These are phyloP conservation scores for Catharanthus roseus DNA, from an alignment of 257 asterid genomes.

Conservation along the genomic window DNA sequence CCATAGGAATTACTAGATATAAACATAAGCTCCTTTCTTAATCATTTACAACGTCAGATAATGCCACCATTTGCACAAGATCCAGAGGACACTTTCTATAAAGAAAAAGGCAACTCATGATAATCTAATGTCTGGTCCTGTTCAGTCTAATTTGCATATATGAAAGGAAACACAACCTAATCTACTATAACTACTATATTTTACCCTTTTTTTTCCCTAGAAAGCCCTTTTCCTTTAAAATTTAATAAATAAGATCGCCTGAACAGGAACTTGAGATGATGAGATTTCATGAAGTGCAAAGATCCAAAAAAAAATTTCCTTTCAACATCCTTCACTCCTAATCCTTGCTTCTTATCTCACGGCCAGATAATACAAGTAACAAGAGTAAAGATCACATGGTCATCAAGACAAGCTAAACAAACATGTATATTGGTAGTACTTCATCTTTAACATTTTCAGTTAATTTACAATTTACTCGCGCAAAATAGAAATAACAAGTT, in stretches of 20 bases:
- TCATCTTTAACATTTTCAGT: not conserved
- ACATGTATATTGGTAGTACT: not conserved
- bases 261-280: not conserved
- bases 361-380: not conserved
- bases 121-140: too few relatives aligned
- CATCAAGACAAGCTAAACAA: not conserved
- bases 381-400: not conserved
- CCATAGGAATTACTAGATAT: not conserved
- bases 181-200: not conserved
- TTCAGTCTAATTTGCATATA: too few relatives aligned
- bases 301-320: not conserved
- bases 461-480: not conserved
- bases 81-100: too few relatives aligned
- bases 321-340: not conserved
- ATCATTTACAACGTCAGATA: too few relatives aligned
- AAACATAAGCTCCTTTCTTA: not conserved
- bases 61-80: too few relatives aligned
- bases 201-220: not conserved
- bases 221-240: not conserved
- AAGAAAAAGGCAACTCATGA: too few relatives aligned
- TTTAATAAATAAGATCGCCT: not conserved
- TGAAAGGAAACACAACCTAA: not conserved
- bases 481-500: not conserved
- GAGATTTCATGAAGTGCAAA: not conserved
- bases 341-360: not conserved